These are phyloP conservation scores for Fusarium longipes DNA, from an alignment of 2,329 filamentous ascomycete genomes.

Conservation along the genomic window DNA sequence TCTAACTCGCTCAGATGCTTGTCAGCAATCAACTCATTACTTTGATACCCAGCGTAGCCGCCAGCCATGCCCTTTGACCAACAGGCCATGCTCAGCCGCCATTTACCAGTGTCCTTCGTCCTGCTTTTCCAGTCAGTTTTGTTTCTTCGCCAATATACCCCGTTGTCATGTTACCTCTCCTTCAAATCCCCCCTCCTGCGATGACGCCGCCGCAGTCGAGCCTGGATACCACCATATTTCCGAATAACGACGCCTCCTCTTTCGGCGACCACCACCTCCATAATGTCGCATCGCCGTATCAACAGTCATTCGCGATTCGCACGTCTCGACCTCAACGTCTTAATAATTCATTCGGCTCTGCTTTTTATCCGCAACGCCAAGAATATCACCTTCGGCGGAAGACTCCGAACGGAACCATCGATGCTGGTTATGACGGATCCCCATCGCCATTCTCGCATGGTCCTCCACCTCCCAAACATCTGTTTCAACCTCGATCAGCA, in stretches of 20 bases:
- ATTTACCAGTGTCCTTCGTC: conserved; percentile 43
- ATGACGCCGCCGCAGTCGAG: conserved; percentile 58
- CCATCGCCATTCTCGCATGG: conserved; percentile 77
- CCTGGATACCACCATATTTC: conserved; percentile 50
- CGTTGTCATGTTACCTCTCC: conserved; percentile 60
- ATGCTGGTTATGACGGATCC: conserved; percentile 90
- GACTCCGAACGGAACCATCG: conserved; percentile 92
- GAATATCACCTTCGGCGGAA: conserved; percentile 90
- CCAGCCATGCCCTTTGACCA: conserved; percentile 54
- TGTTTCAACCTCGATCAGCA: conserved; percentile 73
- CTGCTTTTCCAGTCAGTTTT: conserved; percentile 44
- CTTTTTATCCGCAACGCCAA: conserved; percentile 48
- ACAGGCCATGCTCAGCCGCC: conserved; percentile 57
- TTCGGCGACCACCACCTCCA: conserved; percentile 45
- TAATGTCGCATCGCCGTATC: conserved; percentile 41
- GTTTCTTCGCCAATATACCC: conserved; percentile 43
- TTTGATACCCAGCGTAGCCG: conserved; percentile 34
- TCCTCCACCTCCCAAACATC: conserved; percentile 83
- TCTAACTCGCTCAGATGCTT: conserved; percentile 54
- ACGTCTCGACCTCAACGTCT: conserved; percentile 47
- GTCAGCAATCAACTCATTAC: conserved; percentile 44
- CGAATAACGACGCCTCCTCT: conserved; percentile 31
- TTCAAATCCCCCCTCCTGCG: conserved; percentile 64
- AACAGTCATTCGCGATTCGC: conserved; percentile 50
- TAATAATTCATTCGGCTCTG: conserved; percentile 22